Conservation (phyloP, 371 early-diverging fungal genomes). For the Mortierella sp. region DNA sequence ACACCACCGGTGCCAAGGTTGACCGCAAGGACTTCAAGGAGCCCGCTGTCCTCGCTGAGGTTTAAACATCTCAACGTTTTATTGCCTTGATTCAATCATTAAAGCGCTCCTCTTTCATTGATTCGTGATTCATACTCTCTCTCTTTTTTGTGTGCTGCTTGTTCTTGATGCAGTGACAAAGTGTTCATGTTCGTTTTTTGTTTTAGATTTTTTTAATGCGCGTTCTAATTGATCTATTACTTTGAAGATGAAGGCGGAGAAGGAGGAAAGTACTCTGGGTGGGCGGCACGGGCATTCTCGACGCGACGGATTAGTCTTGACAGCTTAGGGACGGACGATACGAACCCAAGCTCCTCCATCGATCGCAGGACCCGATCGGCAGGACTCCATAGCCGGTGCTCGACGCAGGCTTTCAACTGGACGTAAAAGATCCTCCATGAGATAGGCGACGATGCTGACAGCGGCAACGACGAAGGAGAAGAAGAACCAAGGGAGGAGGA, state of each 20-base stretch:
- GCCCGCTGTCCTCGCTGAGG: constrained; percentile 82
- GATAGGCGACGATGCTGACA: neutral
- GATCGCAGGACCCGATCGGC: constrained; percentile 27
- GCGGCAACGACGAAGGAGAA: neutral
- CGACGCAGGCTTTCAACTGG: constrained; percentile 30
- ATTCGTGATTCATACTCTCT: neutral
- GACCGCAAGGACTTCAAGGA: constrained; percentile 86
- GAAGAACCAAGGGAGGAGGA: neutral
- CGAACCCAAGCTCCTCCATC: constrained; percentile 33
- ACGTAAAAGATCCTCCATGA: constrained; percentile 36
- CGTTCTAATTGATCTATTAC: neutral
- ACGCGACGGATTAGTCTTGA: constrained; percentile 18
- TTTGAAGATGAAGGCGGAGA: neutral
- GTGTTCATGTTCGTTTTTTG: neutral
- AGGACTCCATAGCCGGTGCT: constrained; percentile 25
- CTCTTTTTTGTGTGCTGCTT: neutral
- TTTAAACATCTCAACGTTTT: constrained; percentile 64
- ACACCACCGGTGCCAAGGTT: constrained; percentile 81
- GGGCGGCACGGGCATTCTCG: constrained; percentile 2
- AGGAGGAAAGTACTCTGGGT: neutral
- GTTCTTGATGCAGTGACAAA: neutral
- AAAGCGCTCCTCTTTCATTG: constrained; percentile 11
- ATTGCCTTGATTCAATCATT: constrained; percentile 11
- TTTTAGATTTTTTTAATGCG: neutral
- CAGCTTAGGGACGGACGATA: constrained; percentile 23